phyloP scores from a whole-genome alignment of 441 rosid species.

The Erodium moschatum region DNA sequence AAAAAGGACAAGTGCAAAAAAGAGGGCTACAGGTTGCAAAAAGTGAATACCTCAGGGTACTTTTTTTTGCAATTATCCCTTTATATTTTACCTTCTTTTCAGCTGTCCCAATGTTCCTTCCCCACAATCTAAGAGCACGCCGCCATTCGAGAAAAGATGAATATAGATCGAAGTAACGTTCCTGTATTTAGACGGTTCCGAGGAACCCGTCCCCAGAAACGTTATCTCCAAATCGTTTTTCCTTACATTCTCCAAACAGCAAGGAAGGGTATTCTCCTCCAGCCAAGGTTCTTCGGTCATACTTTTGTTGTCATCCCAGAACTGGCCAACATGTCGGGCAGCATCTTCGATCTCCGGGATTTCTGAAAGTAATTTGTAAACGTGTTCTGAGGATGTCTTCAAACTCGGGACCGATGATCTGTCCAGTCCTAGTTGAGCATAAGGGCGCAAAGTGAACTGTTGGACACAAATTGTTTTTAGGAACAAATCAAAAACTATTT shows the following conservation, averaged over 20 bases:
- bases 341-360: slow-evolving; percentile 67
- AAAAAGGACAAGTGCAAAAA: too few species aligned
- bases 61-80: too few species aligned
- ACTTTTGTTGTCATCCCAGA: slow-evolving; percentile 40
- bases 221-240: slow-evolving; percentile 87
- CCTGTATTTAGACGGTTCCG: slow-evolving; percentile 93
- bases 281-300: slow-evolving; percentile 77
- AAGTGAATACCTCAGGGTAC: too few species aligned
- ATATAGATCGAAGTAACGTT: slow-evolving; percentile 71
- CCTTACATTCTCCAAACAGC: slow-evolving; percentile 61
- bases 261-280: slow-evolving; percentile 44
- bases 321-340: slow-evolving; percentile 38
- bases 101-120: slow-evolving; percentile 95
- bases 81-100: slow-evolving; percentile 57
- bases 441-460: slow-evolving; percentile 89
- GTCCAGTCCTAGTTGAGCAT: slow-evolving; percentile 67
- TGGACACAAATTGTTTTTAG: slow-evolving; percentile 1
- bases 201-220: slow-evolving; percentile 85
- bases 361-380: slow-evolving; percentile 52
- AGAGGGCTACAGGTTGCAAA: too few species aligned
- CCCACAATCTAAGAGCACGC: slow-evolving; percentile 81
- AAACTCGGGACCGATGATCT: slow-evolving; percentile 52
- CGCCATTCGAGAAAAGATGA: slow-evolving; percentile 66
- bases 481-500: background rate
- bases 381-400: slow-evolving; percentile 35